phyloP scores from a whole-genome alignment of 768 basidiomycete species.

The Agaricus sinodeliciosus region DNA sequence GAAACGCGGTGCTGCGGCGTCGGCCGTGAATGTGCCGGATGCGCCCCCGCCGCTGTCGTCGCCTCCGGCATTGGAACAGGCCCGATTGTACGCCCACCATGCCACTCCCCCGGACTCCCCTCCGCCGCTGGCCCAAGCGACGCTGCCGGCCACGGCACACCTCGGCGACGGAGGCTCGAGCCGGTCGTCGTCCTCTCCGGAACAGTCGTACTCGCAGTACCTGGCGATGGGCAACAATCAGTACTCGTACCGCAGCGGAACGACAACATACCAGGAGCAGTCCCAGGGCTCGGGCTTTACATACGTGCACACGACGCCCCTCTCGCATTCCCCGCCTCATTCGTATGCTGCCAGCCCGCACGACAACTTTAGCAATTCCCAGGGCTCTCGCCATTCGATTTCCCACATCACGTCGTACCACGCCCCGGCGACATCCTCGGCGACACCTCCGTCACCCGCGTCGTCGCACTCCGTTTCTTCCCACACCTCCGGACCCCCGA shows the following conservation, averaged over 20 bases:
- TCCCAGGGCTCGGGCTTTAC: constrained; percentile 28
- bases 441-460: constrained; percentile 42
- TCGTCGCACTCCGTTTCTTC: constrained; percentile 44
- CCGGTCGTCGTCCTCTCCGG: constrained; percentile 41
- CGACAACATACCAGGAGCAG: constrained; percentile 40
- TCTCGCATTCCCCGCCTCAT: constrained; percentile 20
- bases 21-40: background rate
- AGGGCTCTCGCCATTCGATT: constrained; percentile 51
- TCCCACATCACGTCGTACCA: constrained; percentile 47
- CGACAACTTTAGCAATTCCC: constrained; percentile 22
- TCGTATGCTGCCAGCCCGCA: constrained; percentile 25
- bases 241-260: constrained; percentile 33
- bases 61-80: constrained; percentile 41
- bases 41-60: constrained; percentile 26
- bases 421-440: constrained; percentile 23
- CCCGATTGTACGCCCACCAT: constrained; percentile 28
- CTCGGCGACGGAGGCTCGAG: constrained; percentile 26
- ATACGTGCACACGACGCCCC: constrained; percentile 31
- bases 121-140: constrained; percentile 47
- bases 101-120: constrained; percentile 49
- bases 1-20: constrained; percentile 16
- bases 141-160: constrained; percentile 35
- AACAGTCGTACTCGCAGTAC: constrained; percentile 30
- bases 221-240: constrained; percentile 15
- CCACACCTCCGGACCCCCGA: constrained; percentile 35